A percentile compares a stretch with the other conserved stretches of the same genome.
Evolutionary conservation across 176 grass and related monocot species (phyloP).

Genomic region (Bonia amplexicaulis): DNA sequence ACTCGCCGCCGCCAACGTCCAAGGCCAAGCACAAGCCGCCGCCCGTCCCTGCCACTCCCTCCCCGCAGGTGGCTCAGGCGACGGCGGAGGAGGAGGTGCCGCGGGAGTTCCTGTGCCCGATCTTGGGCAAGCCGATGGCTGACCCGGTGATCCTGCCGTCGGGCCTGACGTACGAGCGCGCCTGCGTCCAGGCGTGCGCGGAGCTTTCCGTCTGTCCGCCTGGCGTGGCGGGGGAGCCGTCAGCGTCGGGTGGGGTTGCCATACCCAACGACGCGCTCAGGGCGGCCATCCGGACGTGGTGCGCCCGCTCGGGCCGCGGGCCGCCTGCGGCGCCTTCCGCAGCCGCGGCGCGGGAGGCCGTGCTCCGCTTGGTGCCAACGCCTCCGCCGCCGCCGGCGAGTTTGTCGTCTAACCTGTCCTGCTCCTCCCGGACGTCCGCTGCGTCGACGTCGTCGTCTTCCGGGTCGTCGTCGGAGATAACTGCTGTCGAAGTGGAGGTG

Average conservation of each 20-base stretch:
- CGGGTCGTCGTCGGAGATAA: slow-evolving; percentile 16
- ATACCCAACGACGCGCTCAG: slow-evolving; percentile 66
- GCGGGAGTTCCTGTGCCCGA: slow-evolving; percentile 55
- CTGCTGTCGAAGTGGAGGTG: not conserved
- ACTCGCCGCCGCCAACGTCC: not conserved
- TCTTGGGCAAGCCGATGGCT: slow-evolving; percentile 44
- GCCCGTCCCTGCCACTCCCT: not conserved
- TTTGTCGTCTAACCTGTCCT: not conserved
- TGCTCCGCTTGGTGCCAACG: slow-evolving; percentile 3
- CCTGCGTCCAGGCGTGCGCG: slow-evolving; percentile 46
- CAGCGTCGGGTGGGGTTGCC: not conserved
- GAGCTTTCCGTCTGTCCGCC: slow-evolving; percentile 37
- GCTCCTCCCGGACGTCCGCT: slow-evolving; percentile 5
- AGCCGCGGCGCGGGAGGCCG: slow-evolving; percentile 18
- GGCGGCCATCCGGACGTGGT: slow-evolving; percentile 51
- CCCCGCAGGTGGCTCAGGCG: not conserved
- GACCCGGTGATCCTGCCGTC: slow-evolving; percentile 63
- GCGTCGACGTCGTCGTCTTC: not conserved
- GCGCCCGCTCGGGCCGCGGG: slow-evolving; percentile 14
- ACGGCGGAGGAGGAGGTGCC: not conserved
- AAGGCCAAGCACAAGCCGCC: not conserved
- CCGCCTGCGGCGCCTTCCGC: not conserved
- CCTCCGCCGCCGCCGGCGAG: not conserved
- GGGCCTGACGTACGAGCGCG: slow-evolving; percentile 57
- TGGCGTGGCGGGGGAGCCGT: not conserved